phyloP scores from a whole-genome alignment of 192 early-diverging fungal species.

The Coemansia sp. region DNA sequence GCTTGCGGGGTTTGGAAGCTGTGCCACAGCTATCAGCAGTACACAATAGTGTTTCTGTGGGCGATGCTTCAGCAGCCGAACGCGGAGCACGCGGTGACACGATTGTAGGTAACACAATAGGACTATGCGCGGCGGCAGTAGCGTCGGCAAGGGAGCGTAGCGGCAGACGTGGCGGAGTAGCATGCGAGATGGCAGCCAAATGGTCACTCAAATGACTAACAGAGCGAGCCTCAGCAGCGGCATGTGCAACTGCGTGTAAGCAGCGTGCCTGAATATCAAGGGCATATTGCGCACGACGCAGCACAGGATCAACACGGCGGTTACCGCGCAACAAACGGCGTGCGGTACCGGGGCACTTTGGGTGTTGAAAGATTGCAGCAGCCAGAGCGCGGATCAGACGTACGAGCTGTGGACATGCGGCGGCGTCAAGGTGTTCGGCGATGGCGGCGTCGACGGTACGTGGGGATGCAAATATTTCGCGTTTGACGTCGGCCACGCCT shows the following conservation, averaged over 20 bases:
- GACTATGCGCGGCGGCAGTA: too few relatives aligned
- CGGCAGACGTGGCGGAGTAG: too few relatives aligned
- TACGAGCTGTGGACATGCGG: slow-evolving; percentile 12
- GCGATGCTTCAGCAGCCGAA: too few relatives aligned
- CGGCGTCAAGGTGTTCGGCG: slow-evolving; percentile 14
- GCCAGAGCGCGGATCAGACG: slow-evolving; percentile 31
- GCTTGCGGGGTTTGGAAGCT: neutral
- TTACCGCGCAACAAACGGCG: slow-evolving; percentile 29
- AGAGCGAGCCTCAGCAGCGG: slow-evolving; percentile 4
- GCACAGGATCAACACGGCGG: slow-evolving; percentile 35
- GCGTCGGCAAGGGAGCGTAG: too few relatives aligned
- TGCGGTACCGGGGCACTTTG: slow-evolving; percentile 36
- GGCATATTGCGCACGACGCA: slow-evolving; percentile 37
- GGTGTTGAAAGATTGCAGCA: slow-evolving; percentile 22
- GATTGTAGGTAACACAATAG: too few relatives aligned
- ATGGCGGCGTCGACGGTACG: slow-evolving; percentile 23
- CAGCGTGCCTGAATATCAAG: slow-evolving; percentile 34
- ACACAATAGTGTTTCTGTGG: neutral
- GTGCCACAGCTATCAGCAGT: neutral
- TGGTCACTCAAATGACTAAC: slow-evolving; percentile 13
- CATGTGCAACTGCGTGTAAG: slow-evolving; percentile 7
- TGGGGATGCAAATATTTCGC: slow-evolving; percentile 24
- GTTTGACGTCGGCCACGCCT: slow-evolving; percentile 31
- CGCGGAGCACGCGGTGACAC: too few relatives aligned
- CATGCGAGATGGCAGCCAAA: slow-evolving; percentile 26